Conservation (phyloP, 495 filamentous ascomycete genomes). For the Hypoxylon lienhwacheense region DNA sequence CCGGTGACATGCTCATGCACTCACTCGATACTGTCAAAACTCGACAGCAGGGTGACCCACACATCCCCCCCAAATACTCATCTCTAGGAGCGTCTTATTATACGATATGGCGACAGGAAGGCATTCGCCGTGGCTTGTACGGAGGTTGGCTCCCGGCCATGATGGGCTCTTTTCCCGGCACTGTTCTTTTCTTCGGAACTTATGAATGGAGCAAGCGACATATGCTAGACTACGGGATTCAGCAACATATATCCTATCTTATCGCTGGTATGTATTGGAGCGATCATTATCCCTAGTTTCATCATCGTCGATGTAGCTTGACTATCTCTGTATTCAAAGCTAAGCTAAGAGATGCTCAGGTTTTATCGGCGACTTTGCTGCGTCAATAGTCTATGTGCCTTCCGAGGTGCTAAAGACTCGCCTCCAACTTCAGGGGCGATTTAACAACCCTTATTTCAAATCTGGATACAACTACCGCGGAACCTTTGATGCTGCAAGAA, state of each 20-base stretch:
- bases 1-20: conserved; percentile 97
- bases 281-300: no score
- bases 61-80: conserved; percentile 86
- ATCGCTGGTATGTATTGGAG: conserved; percentile 63
- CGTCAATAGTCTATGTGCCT: conserved; percentile 90
- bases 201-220: conserved; percentile 93
- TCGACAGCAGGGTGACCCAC: conserved; percentile 94
- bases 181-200: conserved; percentile 90
- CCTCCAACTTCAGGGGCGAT: conserved; percentile 88
- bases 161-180: conserved; percentile 90
- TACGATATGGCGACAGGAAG: conserved; percentile 92
- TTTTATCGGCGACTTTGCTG: conserved; percentile 88
- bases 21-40: conserved; percentile 99
- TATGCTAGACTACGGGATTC: conserved; percentile 80
- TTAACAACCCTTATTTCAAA: conserved; percentile 89
- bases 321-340: background rate
- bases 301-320: background rate
- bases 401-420: conserved; percentile 96
- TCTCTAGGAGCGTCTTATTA: conserved; percentile 86
- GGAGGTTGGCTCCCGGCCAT: conserved; percentile 88
- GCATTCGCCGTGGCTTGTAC: conserved; percentile 84
- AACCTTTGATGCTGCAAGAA: conserved; percentile 75
- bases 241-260: conserved; percentile 79
- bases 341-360: conserved; percentile 53
- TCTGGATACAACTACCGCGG: conserved; percentile 93